Percentiles rank a stretch among this genome's conserved stretches.
These are phyloP conservation scores for Aureobasidium zeae DNA, from an alignment of 2,329 filamentous ascomycete genomes.

Conservation along the genomic window DNA sequence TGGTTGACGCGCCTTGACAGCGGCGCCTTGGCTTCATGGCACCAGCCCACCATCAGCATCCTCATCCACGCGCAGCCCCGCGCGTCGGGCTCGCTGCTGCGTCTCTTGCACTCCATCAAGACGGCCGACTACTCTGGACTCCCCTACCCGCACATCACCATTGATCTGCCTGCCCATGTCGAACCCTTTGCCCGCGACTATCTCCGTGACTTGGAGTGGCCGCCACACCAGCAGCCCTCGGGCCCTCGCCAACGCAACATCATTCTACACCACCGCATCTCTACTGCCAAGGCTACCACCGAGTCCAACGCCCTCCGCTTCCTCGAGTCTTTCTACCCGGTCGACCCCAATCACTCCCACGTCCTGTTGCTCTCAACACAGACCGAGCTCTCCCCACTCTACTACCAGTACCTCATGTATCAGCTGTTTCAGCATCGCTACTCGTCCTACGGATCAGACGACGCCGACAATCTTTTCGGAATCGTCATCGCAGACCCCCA, in stretches of 20 bases:
- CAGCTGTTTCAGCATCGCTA: slow-evolving; percentile 67
- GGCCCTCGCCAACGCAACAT: slow-evolving; percentile 39
- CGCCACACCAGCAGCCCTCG: slow-evolving; percentile 44
- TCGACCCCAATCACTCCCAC: slow-evolving; percentile 54
- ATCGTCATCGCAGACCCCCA: slow-evolving; percentile 70
- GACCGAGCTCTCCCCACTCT: slow-evolving; percentile 67
- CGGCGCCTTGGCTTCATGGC: slow-evolving; percentile 64
- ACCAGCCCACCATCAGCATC: slow-evolving; percentile 69
- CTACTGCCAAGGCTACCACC: slow-evolving; percentile 48
- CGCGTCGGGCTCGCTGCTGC: slow-evolving; percentile 64
- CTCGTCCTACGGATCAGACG: slow-evolving; percentile 43
- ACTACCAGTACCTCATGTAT: slow-evolving; percentile 81
- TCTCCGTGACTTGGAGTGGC: slow-evolving; percentile 59
- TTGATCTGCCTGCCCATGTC: slow-evolving; percentile 67
- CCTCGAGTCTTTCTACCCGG: slow-evolving; percentile 81
- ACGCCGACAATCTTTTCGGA: slow-evolving; percentile 55
- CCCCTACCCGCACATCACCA: slow-evolving; percentile 62
- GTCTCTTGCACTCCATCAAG: slow-evolving; percentile 67
- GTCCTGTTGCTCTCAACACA: slow-evolving; percentile 79
- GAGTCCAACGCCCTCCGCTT: slow-evolving; percentile 67
- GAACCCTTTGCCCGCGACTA: slow-evolving; percentile 57
- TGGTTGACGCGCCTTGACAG: slow-evolving; percentile 77
- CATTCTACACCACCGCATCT: slow-evolving; percentile 65
- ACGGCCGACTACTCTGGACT: slow-evolving; percentile 66
- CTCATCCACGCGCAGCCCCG: slow-evolving; percentile 65